phyloP scores from a whole-genome alignment of 208 protist species.

The Leishmania martiniquensis region DNA sequence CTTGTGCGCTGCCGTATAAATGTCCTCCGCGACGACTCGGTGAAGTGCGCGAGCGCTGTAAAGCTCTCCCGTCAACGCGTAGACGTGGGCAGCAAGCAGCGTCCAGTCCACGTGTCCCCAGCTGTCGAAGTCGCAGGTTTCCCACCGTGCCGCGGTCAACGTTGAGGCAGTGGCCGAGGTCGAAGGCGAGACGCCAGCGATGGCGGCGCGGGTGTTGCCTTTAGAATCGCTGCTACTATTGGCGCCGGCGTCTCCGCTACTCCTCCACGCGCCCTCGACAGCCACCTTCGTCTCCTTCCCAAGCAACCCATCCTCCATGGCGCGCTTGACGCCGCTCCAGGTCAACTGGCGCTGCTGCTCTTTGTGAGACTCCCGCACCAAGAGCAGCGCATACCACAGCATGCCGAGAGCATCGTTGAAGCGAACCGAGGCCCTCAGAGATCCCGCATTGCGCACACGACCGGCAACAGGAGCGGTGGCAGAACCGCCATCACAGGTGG shows the following conservation, averaged over 20 bases:
- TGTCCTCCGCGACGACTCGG: conserved; percentile 14
- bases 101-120: conserved; percentile 29
- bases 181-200: neutral
- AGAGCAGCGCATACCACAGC: conserved; percentile 15
- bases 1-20: neutral
- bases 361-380: neutral
- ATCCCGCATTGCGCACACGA: neutral
- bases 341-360: neutral
- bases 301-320: neutral
- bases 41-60: conserved; percentile 13
- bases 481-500: neutral
- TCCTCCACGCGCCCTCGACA: neutral
- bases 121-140: neutral
- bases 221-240: neutral
- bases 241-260: neutral
- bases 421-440: neutral
- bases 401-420: conserved; percentile 8
- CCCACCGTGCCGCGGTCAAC: neutral
- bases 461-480: neutral
- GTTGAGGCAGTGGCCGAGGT: neutral
- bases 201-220: neutral
- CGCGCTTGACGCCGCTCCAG: neutral
- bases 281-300: neutral
- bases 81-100: conserved; percentile 32
- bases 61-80: conserved; percentile 23